Percentiles rank a stretch among this genome's conserved stretches.
phyloP scores from a whole-genome alignment of 192 early-diverging fungal species.

The Podochytrium sp. region DNA sequence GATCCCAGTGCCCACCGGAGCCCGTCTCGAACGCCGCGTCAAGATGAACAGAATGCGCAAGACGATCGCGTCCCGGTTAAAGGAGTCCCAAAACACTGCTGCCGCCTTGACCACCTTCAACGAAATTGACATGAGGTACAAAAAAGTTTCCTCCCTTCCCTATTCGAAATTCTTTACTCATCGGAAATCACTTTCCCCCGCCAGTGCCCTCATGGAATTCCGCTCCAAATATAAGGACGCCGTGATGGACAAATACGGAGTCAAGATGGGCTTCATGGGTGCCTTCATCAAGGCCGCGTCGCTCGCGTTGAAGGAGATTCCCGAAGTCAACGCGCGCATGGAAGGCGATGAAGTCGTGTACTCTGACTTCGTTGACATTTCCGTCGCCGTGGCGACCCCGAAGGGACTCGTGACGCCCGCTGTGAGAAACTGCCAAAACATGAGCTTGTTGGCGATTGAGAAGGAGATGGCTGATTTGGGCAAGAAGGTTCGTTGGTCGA shows the following conservation, averaged over 20 bases:
- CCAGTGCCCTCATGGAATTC: conserved; percentile 84
- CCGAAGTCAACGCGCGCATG: conserved; percentile 93
- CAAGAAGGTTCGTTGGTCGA: conserved; percentile 59
- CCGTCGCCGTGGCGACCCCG: conserved; percentile 95
- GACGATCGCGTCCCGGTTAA: conserved; percentile 91
- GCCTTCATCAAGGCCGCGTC: conserved; percentile 93
- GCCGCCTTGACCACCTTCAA: conserved; percentile 99
- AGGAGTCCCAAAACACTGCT: conserved; percentile 96
- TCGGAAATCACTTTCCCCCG: not conserved
- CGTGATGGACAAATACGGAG: conserved; percentile 89
- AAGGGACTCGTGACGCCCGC: conserved; percentile 99
- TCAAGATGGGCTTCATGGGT: conserved; percentile 99
- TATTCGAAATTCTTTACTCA: not conserved
- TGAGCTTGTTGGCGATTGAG: conserved; percentile 90
- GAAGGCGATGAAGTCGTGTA: conserved; percentile 91
- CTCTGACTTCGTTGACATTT: conserved; percentile 93
- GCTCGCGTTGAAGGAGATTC: conserved; percentile 85
- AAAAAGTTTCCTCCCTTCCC: not conserved
- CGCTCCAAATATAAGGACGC: conserved; percentile 93
- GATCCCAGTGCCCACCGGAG: conserved; percentile 15
- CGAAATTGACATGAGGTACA: conserved; percentile 97
- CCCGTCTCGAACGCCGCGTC: conserved; percentile 41
- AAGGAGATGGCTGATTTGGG: conserved; percentile 87
- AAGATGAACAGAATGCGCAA: conserved; percentile 99
- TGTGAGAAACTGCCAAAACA: conserved; percentile 85